Evolutionary conservation across 345 rosid species (phyloP).

Genomic region (Ceriops decandra): DNA sequence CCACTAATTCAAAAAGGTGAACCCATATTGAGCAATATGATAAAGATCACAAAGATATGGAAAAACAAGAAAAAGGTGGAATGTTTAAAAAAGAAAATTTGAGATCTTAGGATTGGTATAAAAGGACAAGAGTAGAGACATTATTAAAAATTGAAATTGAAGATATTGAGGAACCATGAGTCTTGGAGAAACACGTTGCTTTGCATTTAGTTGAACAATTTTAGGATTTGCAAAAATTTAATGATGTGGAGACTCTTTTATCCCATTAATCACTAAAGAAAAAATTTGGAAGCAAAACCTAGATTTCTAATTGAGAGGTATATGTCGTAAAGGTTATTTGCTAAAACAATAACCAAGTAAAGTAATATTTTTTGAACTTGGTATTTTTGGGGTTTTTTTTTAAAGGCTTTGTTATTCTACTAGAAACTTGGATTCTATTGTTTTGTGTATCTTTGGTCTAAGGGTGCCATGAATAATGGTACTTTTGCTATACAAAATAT

Average conservation of each 20-base stretch:
- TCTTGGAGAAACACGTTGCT: slow-evolving; percentile 24
- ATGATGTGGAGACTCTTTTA: slow-evolving; percentile 67
- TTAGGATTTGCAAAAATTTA: slow-evolving; percentile 51
- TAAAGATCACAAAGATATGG: too few relatives aligned
- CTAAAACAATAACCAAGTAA: slow-evolving; percentile 58
- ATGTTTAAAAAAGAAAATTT: too few relatives aligned
- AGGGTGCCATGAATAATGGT: too few relatives aligned
- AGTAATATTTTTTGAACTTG: too few relatives aligned
- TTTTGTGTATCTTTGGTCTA: too few relatives aligned
- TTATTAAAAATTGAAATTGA: background rate
- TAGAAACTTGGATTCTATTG: too few relatives aligned
- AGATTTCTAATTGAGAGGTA: slow-evolving; percentile 62
- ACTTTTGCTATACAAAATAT: too few relatives aligned
- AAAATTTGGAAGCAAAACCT: slow-evolving; percentile 64
- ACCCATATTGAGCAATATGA: too few relatives aligned
- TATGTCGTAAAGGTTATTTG: slow-evolving; percentile 53
- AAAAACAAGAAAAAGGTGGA: too few relatives aligned
- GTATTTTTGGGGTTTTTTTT: too few relatives aligned
- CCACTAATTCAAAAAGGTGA: too few relatives aligned
- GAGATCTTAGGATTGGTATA: background rate
- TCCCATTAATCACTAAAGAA: slow-evolving; percentile 72
- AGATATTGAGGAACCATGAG: slow-evolving; percentile 16
- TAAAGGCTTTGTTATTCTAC: too few relatives aligned
- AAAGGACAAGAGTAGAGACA: background rate
- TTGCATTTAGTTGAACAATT: slow-evolving; percentile 13